Base-by-base conservation (phyloP, 169 alveolate species). In the Theileria orientalis region DNA sequence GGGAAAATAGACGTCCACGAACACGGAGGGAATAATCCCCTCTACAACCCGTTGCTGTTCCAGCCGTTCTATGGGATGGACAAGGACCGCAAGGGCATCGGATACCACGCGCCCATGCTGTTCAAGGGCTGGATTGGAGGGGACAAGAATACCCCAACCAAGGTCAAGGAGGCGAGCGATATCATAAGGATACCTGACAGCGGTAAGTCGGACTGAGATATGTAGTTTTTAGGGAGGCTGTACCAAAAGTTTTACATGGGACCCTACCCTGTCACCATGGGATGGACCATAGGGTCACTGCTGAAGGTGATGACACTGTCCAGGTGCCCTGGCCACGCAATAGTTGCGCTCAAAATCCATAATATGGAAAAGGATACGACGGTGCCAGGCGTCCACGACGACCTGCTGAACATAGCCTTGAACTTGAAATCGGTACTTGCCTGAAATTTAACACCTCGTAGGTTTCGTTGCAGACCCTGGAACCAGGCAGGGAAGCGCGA, bases 221-320 rank as follows among this genome's bases (percentile, higher is more conserved):
- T 70, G 25, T 61, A 74, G 19, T 78, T 52, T 29, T 27, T 59
- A 86, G 95, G 95, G 3, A 80, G 91, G 64, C 63, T 74, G 21
- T 91, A 90, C 54, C 95, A 91, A 72, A 91, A 91, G 85, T 84
- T 91, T 23, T 91, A 91, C 74, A 41, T 91, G 51, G 95, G 95
- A 0, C 95, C 95, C 8, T 67, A 87, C 49, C 93, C 93, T 33
- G 79, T 83, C 32, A 90, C 94, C 8, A 88, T 82, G 73, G 95
- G 95, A 0, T 91, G 93, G 88, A 91, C 95, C 16, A 69, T 91
- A 56, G 95, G 95, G 1, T 86, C 95, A 9, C 69, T 91, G 23
- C 19, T 91, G 23, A 91, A 91, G 64, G 89, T 83, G 49, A 82
- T 91, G 27, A 74, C 92, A 19, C 90, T 75, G 49, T 74, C 92